These are phyloP conservation scores for Fomitopsis palustris DNA, from an alignment of 1,284 basidiomycete genomes.

Conservation along the genomic window DNA sequence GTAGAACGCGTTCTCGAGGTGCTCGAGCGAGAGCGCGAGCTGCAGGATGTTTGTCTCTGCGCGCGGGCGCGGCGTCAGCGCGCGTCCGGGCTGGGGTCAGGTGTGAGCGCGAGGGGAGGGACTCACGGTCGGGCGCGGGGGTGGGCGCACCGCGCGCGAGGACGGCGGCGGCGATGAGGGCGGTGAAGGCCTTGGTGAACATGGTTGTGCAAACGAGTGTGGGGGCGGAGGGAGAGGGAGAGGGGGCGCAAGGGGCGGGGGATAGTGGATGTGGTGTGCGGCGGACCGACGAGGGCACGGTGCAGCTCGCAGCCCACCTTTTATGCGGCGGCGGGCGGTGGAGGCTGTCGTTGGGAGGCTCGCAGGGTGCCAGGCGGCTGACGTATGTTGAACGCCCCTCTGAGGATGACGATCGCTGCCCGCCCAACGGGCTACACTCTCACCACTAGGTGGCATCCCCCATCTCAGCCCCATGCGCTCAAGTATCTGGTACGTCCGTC, in stretches of 20 bases:
- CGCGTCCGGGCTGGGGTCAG: neutral
- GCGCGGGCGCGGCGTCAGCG: neutral
- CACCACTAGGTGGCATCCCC: too few relatives aligned
- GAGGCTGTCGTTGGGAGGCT: neutral
- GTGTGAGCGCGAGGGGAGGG: neutral
- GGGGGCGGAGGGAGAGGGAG: neutral
- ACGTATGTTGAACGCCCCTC: too few relatives aligned
- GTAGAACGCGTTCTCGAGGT: conserved; percentile 69
- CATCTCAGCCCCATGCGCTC: too few relatives aligned
- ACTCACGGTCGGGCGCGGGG: conserved; percentile 11
- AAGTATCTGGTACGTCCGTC: too few relatives aligned
- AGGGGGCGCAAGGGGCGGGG: neutral
- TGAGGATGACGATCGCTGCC: too few relatives aligned
- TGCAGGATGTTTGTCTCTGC: conserved; percentile 43
- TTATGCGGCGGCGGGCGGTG: neutral
- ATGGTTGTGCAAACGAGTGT: conserved; percentile 2
- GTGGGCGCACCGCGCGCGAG: conserved; percentile 6
- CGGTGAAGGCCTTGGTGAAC: conserved; percentile 5
- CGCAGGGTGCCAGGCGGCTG: neutral
- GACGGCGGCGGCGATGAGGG: conserved; percentile 7
- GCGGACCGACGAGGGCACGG: neutral
- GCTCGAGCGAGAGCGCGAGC: conserved; percentile 65
- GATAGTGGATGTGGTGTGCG: neutral
- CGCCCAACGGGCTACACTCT: too few relatives aligned
- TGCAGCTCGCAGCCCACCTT: neutral